phyloP scores from a whole-genome alignment of 305 asterid species.

The Rubia occidens region DNA sequence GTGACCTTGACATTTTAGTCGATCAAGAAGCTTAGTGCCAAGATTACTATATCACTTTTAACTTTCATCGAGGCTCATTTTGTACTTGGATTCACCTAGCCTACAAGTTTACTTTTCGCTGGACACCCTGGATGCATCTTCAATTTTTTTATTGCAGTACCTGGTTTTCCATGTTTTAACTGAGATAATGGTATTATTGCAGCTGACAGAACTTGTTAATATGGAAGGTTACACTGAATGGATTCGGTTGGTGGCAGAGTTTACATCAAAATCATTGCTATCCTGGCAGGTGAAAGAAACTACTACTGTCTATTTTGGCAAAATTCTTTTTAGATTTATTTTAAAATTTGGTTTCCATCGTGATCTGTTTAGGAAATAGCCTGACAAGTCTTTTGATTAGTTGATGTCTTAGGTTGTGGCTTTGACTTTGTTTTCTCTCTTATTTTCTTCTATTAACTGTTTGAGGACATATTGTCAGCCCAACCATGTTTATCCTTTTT shows the following conservation, averaged over 20 bases:
- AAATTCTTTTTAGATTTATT: neutral
- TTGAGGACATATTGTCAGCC: neutral
- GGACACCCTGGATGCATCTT: neutral
- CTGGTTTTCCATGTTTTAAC: neutral
- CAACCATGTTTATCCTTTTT: neutral
- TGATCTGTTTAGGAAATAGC: neutral
- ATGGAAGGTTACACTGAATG: constrained; percentile 97
- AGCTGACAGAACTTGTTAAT: constrained; percentile 90
- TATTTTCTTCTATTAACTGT: constrained; percentile 11
- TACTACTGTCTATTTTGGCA: neutral
- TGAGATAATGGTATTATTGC: constrained; percentile 23
- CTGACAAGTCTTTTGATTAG: neutral
- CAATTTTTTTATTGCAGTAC: neutral
- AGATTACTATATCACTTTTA: neutral
- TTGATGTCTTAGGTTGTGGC: neutral
- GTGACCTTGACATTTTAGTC: neutral
- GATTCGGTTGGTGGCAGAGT: constrained; percentile 97
- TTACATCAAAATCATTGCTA: constrained; percentile 78
- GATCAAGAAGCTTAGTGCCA: neutral
- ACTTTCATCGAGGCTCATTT: neutral
- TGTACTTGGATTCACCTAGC: neutral
- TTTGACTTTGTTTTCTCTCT: constrained; percentile 7
- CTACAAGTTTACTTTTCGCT: neutral
- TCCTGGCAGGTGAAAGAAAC: constrained; percentile 77
- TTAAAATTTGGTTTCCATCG: neutral